Percentiles rank a stretch among this genome's conserved stretches.
phyloP scores from a whole-genome alignment of 306 rosid species.

The Cyclanthera cordifolia region DNA sequence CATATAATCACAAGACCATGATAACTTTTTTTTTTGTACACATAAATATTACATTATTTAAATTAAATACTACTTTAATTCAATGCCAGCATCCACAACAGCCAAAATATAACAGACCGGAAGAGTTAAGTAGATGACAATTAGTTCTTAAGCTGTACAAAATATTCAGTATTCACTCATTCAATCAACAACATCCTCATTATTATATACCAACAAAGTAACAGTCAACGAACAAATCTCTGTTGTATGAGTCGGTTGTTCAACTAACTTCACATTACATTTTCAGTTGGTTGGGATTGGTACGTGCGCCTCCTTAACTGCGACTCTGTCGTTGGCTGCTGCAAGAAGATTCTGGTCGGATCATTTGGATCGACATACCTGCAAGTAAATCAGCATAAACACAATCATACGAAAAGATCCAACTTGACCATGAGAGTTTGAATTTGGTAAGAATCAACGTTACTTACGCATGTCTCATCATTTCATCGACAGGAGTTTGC shows the following conservation, averaged over 20 bases:
- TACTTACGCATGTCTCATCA: constrained; percentile 96
- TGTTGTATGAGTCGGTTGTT: neutral
- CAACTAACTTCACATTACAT: constrained; percentile 20
- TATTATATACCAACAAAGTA: neutral
- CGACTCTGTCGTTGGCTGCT: constrained; percentile 75
- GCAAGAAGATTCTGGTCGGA: constrained; percentile 90
- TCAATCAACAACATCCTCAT: neutral
- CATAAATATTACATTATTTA: neutral
- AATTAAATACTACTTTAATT: neutral
- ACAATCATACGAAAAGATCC: neutral
- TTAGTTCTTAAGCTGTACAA: constrained; percentile 6
- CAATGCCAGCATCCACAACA: neutral
- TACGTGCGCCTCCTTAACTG: constrained; percentile 90
- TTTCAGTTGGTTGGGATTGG: constrained; percentile 48
- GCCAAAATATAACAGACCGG: neutral
- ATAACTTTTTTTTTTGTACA: neutral
- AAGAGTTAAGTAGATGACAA: constrained; percentile 2
- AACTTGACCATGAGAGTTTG: neutral
- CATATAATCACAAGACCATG: neutral
- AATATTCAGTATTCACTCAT: neutral
- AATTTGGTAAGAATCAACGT: neutral
- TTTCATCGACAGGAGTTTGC: constrained; percentile 94
- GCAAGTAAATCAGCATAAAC: constrained; percentile 24
- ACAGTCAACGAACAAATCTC: neutral
- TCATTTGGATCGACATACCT: constrained; percentile 96